phyloP scores from a whole-genome alignment of 2,329 filamentous ascomycete species.

The Alternaria arborescens region DNA sequence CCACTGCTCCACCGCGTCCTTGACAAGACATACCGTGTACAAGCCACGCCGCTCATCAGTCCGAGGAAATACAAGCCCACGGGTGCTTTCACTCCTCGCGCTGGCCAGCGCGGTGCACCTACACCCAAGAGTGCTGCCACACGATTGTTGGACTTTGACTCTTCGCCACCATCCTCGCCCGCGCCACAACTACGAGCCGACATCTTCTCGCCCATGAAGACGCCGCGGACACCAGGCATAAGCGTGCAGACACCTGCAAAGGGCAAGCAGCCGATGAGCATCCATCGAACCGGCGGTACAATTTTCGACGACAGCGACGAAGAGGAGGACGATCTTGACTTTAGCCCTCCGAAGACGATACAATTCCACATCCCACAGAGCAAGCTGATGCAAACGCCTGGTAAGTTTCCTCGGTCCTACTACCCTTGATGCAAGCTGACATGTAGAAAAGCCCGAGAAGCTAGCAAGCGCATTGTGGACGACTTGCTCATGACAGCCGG shows the following conservation, averaged over 20 bases:
- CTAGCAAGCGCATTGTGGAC: constrained; percentile 81
- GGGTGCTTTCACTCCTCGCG: constrained; percentile 49
- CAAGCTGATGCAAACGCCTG: constrained; percentile 80
- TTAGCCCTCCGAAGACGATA: constrained; percentile 93
- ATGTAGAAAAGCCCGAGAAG: constrained; percentile 70
- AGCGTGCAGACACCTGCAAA: constrained; percentile 78
- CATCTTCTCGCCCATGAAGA: constrained; percentile 78
- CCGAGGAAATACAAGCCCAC: constrained; percentile 56
- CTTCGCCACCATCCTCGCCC: constrained; percentile 63
- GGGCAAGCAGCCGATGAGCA: constrained; percentile 56
- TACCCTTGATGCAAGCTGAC: constrained; percentile 3
- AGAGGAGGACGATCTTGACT: constrained; percentile 63
- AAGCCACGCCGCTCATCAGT: constrained; percentile 87
- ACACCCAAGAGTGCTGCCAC: constrained; percentile 35
- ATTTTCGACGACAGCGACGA: constrained; percentile 80
- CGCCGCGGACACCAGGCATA: constrained; percentile 77
- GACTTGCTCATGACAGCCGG: constrained; percentile 81
- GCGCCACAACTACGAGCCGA: constrained; percentile 85
- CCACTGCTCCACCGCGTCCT: constrained; percentile 89
- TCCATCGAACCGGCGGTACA: constrained; percentile 51
- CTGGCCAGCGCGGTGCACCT: constrained; percentile 39
- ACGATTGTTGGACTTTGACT: constrained; percentile 43
- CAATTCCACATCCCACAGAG: constrained; percentile 83
- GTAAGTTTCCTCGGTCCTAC: constrained; percentile 55
- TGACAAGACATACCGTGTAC: constrained; percentile 93